Conservation (phyloP, 2,329 filamentous ascomycete species). For the Taxawa tesnikishii region DNA sequence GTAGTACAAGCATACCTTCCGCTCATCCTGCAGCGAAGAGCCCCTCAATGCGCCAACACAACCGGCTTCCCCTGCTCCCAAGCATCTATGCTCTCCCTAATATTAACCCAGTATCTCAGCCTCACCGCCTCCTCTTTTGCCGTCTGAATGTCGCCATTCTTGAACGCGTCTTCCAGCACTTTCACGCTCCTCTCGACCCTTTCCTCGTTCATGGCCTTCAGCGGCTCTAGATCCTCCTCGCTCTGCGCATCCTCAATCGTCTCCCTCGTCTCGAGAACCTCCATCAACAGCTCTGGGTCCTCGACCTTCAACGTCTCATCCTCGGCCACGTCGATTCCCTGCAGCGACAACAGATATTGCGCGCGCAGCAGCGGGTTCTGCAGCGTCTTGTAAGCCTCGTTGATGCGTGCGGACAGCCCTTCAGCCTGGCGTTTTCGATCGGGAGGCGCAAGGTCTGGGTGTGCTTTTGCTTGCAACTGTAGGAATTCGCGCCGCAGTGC, state of each 20-base stretch:
- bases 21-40: too few species aligned
- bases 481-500: constrained; percentile 76
- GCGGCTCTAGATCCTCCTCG: constrained; percentile 49
- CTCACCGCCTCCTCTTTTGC: constrained; percentile 63
- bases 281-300: constrained; percentile 60
- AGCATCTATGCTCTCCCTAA: constrained; percentile 63
- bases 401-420: constrained; percentile 69
- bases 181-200: constrained; percentile 53
- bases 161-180: constrained; percentile 53
- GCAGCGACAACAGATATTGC: constrained; percentile 68
- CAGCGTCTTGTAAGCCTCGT: constrained; percentile 83
- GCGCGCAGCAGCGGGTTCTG: constrained; percentile 65
- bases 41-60: constrained; percentile 39
- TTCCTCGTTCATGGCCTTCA: constrained; percentile 55
- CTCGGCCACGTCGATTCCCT: constrained; percentile 64
- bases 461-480: constrained; percentile 62
- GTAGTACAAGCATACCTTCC: too few species aligned
- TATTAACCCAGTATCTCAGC: constrained; percentile 83
- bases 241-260: constrained; percentile 44
- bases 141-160: constrained; percentile 47
- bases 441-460: constrained; percentile 54
- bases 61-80: constrained; percentile 71
- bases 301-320: constrained; percentile 65
- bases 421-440: constrained; percentile 52
- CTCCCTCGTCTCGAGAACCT: constrained; percentile 61